A percentile compares a stretch with the other conserved stretches of the same genome.
phyloP scores from a whole-genome alignment of 2,329 filamentous ascomycete genomes.

The Penicillium sp. region DNA sequence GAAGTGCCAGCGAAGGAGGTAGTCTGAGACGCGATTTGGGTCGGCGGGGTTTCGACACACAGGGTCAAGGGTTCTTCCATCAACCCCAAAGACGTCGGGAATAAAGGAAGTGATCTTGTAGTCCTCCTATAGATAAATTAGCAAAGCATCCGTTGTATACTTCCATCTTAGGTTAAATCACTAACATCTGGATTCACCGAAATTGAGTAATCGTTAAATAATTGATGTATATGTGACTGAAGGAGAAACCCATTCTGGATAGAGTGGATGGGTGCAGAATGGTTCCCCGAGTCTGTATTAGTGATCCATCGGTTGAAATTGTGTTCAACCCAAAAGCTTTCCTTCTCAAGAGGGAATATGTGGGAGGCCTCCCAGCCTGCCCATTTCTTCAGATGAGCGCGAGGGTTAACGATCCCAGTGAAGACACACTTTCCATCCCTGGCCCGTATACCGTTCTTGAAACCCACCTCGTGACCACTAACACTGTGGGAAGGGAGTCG shows the following conservation, averaged over 20 bases:
- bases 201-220: slow-evolving; percentile 12
- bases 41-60: slow-evolving; percentile 2
- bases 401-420: slow-evolving; percentile 4
- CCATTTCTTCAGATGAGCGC: slow-evolving; percentile 3
- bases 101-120: slow-evolving; percentile 6
- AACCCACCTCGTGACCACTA: slow-evolving; percentile 1
- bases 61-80: slow-evolving; percentile 4
- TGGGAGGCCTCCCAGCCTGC: slow-evolving; percentile 6
- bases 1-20: slow-evolving; percentile 4
- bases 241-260: slow-evolving; percentile 12
- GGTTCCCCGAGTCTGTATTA: no score
- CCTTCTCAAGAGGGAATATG: slow-evolving; percentile 6
- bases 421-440: slow-evolving; percentile 9
- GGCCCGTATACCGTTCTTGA: slow-evolving; percentile 1
- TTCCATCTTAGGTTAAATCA: not conserved
- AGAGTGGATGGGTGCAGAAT: slow-evolving; percentile 6
- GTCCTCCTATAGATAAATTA: slow-evolving; percentile 2
- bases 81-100: not conserved
- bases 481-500: slow-evolving; percentile 5
- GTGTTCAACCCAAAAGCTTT: slow-evolving; percentile 1
- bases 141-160: not conserved
- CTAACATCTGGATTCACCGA: slow-evolving; percentile 16
- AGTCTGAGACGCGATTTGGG: slow-evolving; percentile 2
- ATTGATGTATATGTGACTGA: slow-evolving; percentile 6
- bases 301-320: not conserved